Conservation (phyloP, 202 grass and related monocot species). For the Panicum virgatum region DNA sequence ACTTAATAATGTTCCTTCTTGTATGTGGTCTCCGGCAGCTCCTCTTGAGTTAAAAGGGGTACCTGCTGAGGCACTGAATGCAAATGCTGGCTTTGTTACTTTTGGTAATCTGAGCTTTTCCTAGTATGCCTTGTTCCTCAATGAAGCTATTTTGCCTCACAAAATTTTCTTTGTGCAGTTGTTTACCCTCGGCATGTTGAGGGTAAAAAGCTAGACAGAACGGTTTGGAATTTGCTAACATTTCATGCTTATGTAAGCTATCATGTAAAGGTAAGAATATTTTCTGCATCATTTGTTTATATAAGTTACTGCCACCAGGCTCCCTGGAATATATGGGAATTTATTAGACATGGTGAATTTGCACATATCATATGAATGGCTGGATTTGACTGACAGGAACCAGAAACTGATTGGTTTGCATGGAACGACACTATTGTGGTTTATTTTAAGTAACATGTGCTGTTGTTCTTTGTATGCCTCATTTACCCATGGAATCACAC, state of each 20-base stretch:
- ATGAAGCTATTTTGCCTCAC: conserved; percentile 28
- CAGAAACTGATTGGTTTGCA: background rate
- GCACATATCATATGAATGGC: background rate
- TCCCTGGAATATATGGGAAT: conserved; percentile 16
- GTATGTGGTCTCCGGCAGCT: conserved; percentile 85
- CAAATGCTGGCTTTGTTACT: conserved; percentile 99
- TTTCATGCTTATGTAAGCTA: conserved; percentile 99
- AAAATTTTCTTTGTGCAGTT: conserved; percentile 59
- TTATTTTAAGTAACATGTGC: background rate
- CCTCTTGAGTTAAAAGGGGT: conserved; percentile 92
- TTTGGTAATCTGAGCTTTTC: conserved; percentile 73
- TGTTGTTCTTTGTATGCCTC: background rate
- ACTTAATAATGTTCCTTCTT: conserved; percentile 85
- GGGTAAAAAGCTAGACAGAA: conserved; percentile 85
- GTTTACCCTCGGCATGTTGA: conserved; percentile 91
- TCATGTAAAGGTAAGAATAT: conserved; percentile 98
- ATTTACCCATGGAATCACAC: conserved; percentile 11
- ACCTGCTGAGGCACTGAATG: conserved; percentile 69
- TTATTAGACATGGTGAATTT: background rate
- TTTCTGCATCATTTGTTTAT: conserved; percentile 27
- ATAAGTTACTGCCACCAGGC: background rate
- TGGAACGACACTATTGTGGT: background rate
- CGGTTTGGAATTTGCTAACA: conserved; percentile 97
- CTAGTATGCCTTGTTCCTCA: conserved; percentile 11
- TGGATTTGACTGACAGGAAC: conserved; percentile 2